Conservation (phyloP, 148 eudicot species). For the Rhododendron ferrugineum region DNA sequence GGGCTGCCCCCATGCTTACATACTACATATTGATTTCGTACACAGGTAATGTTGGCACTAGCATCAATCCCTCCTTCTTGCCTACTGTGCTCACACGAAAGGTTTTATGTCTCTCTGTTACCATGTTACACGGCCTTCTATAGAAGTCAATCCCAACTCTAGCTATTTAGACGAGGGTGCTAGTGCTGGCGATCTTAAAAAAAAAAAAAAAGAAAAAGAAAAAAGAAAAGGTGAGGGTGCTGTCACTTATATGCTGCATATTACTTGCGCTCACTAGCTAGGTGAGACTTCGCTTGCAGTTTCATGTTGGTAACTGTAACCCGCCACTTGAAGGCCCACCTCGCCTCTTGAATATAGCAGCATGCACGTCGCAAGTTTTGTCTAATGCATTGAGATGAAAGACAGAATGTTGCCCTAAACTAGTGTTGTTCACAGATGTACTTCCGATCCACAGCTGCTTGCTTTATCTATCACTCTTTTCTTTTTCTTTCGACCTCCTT, state of each 20-base stretch:
- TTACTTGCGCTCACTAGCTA: not conserved
- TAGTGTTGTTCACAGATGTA: not conserved
- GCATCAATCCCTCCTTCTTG: not conserved
- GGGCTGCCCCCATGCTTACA: not conserved
- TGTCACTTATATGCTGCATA: not conserved
- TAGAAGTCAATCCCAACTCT: not conserved
- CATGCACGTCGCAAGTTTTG: not conserved
- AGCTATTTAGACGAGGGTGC: not conserved
- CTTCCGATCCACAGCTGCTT: not conserved
- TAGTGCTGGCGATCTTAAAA: not conserved
- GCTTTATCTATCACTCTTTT: not conserved
- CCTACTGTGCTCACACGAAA: not conserved
- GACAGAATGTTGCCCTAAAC: not conserved
- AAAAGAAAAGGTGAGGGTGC: not conserved
- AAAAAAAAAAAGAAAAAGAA: no score
- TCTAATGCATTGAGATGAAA: not conserved
- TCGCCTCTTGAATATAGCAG: not conserved
- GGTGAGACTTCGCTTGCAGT: not conserved
- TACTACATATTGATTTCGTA: not conserved
- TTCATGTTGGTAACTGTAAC: not conserved
- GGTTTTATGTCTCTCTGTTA: not conserved
- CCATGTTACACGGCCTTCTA: not conserved
- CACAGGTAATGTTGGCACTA: not conserved
- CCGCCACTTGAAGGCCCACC: not conserved
- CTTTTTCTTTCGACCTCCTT: not conserved